Conservation (phyloP, 2,329 filamentous ascomycete species). For the Xylariaceae sp. region DNA sequence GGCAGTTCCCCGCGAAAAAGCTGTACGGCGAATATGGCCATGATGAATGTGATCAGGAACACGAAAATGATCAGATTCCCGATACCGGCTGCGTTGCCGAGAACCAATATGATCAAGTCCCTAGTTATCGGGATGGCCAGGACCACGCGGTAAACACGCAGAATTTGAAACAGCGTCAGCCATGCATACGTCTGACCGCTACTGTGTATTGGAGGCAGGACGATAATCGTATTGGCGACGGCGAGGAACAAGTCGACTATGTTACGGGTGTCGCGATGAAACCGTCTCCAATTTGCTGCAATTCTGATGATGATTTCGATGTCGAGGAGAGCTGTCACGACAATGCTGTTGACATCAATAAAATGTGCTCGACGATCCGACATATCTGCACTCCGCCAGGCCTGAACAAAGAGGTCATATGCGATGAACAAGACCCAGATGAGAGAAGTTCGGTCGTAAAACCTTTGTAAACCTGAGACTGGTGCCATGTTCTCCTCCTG, state of each 20-base stretch:
- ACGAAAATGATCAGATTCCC: constrained; percentile 94
- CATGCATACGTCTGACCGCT: constrained; percentile 74
- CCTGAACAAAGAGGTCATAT: constrained; percentile 75
- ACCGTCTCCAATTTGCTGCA: constrained; percentile 72
- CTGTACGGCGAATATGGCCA: constrained; percentile 88
- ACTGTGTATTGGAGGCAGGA: constrained; percentile 74
- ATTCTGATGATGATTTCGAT: constrained; percentile 81
- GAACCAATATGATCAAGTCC: constrained; percentile 79
- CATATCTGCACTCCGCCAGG: constrained; percentile 74
- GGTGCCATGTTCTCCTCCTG: constrained; percentile 36
- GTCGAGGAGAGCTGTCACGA: constrained; percentile 73
- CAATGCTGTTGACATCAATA: constrained; percentile 68
- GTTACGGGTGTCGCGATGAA: constrained; percentile 71
- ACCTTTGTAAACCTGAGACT: constrained; percentile 54
- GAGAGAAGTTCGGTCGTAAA: constrained; percentile 70
- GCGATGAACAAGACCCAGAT: constrained; percentile 80
- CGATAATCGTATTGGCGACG: constrained; percentile 76
- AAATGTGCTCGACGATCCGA: constrained; percentile 53
- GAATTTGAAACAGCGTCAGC: constrained; percentile 88
- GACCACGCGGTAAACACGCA: constrained; percentile 88
- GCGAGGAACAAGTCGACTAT: constrained; percentile 77
- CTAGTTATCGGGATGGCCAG: constrained; percentile 83
- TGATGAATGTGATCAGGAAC: constrained; percentile 89
- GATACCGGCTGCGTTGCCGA: constrained; percentile 89
- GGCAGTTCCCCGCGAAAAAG: constrained; percentile 87